Base-by-base conservation (phyloP, 2,329 filamentous ascomycete species). In the Cladosporium halotolerans region DNA sequence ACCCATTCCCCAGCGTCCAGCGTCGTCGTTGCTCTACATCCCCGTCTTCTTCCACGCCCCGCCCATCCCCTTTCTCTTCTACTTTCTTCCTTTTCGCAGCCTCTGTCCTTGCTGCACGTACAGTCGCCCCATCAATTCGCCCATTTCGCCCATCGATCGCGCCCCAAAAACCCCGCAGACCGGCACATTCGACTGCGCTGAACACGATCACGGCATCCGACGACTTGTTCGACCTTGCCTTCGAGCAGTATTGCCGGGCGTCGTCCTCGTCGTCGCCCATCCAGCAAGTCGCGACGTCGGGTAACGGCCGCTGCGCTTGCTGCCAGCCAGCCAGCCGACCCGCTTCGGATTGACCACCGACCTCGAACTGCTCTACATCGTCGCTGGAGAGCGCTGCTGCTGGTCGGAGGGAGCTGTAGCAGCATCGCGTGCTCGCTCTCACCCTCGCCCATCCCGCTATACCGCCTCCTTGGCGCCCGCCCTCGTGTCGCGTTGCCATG, bases 401-500 rank as follows among this genome's bases (percentile, higher is more conserved):
- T 14, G 11, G 16, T 14, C 36, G 36, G 36, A 14, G 4, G 36
- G 10, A n/a, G 36, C n/a, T 9, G 11, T 39, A 14, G n/a, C 36
- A n/a, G 8, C 11, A 14, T 14, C n/a, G n/a, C 36, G 23, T 28
- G 23, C 23, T 28, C 23, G 23, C 23, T 28, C 36, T 39, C n/a
- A 36, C 34, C 5, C 2, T 14, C 11, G 18, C 9, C 9, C 48
- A 31, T 28, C 34, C 32, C 18, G 40, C 44, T 57, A 55, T 57
- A 55, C 34, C 55, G 53, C 41, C 47, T 28, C 54, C 57, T 59
- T 58, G 55, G 56, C 57, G 38, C 19, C 18, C 23, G 41, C 34
- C 34, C 19, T 34, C 16, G 31, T 14, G 36, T 39, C 28, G 14
- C 43, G 18, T 33, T 34, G 34, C 43, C n/a, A 56, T 56, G 54